Evolutionary conservation across 352 stramenopile species (phyloP).

Genomic region (Stramenopiles sp.): DNA sequence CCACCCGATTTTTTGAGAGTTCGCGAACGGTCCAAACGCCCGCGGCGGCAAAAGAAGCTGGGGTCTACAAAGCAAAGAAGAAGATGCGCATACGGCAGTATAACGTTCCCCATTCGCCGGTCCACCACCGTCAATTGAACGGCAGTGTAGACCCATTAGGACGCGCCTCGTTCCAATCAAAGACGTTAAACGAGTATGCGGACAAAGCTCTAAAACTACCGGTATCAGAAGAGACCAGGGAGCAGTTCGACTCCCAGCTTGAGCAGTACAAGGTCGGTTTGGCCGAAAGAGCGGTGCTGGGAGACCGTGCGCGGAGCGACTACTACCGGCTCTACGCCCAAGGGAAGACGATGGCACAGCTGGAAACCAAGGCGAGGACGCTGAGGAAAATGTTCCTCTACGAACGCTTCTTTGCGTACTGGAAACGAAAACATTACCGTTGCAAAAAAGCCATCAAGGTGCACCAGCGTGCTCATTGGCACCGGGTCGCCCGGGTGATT

Average conservation of each 20-base stretch:
- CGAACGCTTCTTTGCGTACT: neutral
- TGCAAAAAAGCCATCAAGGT: too few relatives aligned
- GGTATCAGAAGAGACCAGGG: neutral
- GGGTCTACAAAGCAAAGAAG: neutral
- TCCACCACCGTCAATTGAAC: neutral
- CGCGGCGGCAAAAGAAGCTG: neutral
- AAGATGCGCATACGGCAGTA: neutral
- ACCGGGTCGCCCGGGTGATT: too few relatives aligned
- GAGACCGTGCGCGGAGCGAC: neutral
- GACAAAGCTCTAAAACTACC: neutral
- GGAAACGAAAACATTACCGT: neutral
- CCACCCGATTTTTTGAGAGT: neutral
- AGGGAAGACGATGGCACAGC: neutral
- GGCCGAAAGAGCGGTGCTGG: neutral
- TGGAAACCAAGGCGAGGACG: neutral
- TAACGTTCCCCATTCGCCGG: too few relatives aligned
- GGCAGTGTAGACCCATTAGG: neutral
- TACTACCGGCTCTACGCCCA: neutral
- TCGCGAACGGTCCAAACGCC: neutral
- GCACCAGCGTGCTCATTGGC: too few relatives aligned
- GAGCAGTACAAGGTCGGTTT: neutral
- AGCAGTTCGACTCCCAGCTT: neutral
- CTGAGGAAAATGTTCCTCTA: neutral
- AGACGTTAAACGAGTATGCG: neutral
- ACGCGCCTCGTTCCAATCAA: neutral